Conservation (phyloP, 495 filamentous ascomycete genomes). For the Annulohypoxylon stygium region DNA sequence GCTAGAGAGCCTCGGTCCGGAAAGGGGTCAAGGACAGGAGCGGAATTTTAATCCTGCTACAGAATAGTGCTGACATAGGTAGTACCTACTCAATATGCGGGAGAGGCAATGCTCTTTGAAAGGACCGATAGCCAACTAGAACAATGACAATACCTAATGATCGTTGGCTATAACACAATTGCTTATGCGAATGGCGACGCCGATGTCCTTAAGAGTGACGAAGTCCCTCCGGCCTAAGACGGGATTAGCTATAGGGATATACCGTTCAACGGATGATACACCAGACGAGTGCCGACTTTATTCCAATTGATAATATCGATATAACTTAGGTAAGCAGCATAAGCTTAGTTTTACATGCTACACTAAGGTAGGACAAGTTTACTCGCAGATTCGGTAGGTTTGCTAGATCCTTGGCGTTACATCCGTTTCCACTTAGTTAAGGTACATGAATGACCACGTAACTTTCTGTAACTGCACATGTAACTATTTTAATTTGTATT, state of each 20-base stretch:
- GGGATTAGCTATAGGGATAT: not conserved
- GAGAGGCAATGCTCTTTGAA: constrained; percentile 12
- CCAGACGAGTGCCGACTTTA: no score
- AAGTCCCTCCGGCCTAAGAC: not conserved
- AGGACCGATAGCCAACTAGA: constrained; percentile 12
- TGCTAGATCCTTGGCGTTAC: constrained; percentile 3
- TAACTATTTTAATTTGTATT: not conserved
- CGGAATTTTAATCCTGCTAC: not conserved
- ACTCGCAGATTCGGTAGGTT: constrained; percentile 13
- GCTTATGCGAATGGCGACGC: not conserved
- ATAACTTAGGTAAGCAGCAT: constrained; percentile 8
- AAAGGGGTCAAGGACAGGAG: not conserved
- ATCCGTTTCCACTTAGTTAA: constrained; percentile 8
- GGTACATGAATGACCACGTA: not conserved
- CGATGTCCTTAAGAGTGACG: constrained; percentile 12
- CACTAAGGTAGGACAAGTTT: constrained; percentile 6
- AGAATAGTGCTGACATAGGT: constrained; percentile 10
- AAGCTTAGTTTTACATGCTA: constrained; percentile 4
- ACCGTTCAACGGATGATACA: not conserved
- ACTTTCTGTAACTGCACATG: not conserved
- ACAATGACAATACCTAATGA: not conserved
- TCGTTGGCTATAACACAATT: constrained; percentile 10
- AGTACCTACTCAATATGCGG: not conserved
- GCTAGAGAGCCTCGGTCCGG: constrained; percentile 11
- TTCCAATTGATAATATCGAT: not conserved